Evolutionary conservation across 2,329 filamentous ascomycete species (phyloP), one percentile per base, ranked within the genome.

Genomic region (Paraconiothyrium brasiliense): DNA sequence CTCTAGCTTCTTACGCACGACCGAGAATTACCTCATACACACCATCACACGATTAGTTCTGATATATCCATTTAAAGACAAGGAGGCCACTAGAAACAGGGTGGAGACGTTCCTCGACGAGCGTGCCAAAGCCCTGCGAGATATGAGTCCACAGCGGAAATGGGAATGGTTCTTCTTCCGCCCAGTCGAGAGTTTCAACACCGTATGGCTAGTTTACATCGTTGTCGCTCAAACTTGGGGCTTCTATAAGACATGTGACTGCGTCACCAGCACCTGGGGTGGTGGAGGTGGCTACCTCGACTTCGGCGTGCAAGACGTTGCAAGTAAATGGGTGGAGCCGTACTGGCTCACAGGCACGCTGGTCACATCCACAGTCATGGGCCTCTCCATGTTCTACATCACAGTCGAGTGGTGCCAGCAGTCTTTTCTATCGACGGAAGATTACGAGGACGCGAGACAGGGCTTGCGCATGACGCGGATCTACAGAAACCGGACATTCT

Each of bases 211-310:
- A 2, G 63, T 51, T 35, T 78, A 77, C 57, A 76, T 78, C 34
- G 68, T 77, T n/a, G 58, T 78, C 24, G 78, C 79, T 3, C 80
- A 83, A 58, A 81, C 80, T 0, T 76, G 79, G 14, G 81, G 82
- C 9, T 68, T 68, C 24, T 80, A 80, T 63, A 77, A 79, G 57
- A 82, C 73, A 2, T 84, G 81, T 67, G 60, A 74, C 16, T 84
- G 82, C 65, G 73, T 79, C 49, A 75, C 78, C 2, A 78, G 76
- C 22, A 70, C 60, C 5, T 82, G 80, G 78, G 76, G 66, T 0
- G 63, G 68, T 1, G 69, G 60, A 4, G 78, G 79, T n/a, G 81
- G 82, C 13, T 84, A 83, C 56, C 72, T 83, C 35, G 79, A 83
- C 54, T 76, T 77, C 43, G 61, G 48, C 7, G 62, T 72, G 10